phyloP scores from a whole-genome alignment of 2,329 filamentous ascomycete genomes.

The Epichloe bromicola region DNA sequence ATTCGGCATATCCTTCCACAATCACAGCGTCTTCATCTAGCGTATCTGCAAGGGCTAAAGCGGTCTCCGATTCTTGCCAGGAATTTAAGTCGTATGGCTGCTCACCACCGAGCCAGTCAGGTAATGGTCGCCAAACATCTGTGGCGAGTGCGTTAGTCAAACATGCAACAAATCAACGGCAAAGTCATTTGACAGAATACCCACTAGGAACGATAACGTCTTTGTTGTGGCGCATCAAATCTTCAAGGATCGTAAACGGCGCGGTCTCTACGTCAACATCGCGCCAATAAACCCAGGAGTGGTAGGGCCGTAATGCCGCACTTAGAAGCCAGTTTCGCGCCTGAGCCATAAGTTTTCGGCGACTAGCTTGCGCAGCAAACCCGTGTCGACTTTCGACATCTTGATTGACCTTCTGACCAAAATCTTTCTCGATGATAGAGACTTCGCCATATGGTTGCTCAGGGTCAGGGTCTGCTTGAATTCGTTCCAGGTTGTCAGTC shows the following conservation, averaged over 20 bases:
- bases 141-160: conserved; percentile 12
- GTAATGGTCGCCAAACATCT: conserved; percentile 98
- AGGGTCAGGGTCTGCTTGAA: conserved; percentile 69
- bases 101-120: conserved; percentile 96
- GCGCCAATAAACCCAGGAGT: conserved; percentile 99
- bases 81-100: conserved; percentile 98
- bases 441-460: conserved; percentile 87
- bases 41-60: conserved; percentile 81
- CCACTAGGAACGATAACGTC: conserved; percentile 96
- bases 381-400: conserved; percentile 96
- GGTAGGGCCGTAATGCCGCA: conserved; percentile 81
- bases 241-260: conserved; percentile 90
- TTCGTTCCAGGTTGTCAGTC: conserved; percentile 57
- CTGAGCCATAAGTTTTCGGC: conserved; percentile 95
- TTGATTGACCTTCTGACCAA: conserved; percentile 94
- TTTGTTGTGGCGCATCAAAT: conserved; percentile 97
- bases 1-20: conserved; percentile 96
- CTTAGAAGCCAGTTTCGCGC: conserved; percentile 94
- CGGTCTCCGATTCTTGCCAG: conserved; percentile 98
- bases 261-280: conserved; percentile 98
- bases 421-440: conserved; percentile 96
- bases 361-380: conserved; percentile 86
- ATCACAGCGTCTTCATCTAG: conserved; percentile 97
- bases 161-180: not conserved
- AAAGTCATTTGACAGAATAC: conserved; percentile 24